phyloP scores from a whole-genome alignment of 139 green algal genomes.

The Tetradesmus obliquus region DNA sequence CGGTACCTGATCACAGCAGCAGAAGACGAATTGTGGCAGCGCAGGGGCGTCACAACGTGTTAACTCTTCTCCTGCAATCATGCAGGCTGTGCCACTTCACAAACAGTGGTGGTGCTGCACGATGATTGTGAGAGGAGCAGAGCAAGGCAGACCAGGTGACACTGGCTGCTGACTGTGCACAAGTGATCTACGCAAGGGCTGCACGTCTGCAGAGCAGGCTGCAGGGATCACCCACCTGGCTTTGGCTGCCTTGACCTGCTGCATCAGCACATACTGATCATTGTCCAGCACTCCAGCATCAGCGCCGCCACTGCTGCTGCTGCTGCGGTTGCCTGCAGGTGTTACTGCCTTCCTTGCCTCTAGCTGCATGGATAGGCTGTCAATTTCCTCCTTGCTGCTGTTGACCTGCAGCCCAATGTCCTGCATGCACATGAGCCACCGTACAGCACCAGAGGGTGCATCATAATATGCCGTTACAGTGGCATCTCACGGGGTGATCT shows the following conservation, averaged over 20 bases:
- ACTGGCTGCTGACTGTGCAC: too few relatives aligned
- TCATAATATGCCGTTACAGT: background rate
- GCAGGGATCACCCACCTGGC: conserved; percentile 31
- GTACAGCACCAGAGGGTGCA: background rate
- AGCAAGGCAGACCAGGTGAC: too few relatives aligned
- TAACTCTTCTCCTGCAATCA: background rate
- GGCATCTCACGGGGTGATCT: too few relatives aligned
- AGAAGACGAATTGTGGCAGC: background rate
- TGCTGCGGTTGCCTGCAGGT: background rate
- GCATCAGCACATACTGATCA: conserved; percentile 63
- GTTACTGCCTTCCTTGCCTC: conserved; percentile 45
- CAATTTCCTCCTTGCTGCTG: conserved; percentile 66
- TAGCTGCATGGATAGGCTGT: conserved; percentile 57
- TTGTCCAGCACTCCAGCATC: conserved; percentile 60
- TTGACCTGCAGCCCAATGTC: conserved; percentile 56
- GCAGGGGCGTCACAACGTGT: background rate
- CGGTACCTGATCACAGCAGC: conserved; percentile 52
- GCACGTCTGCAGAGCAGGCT: background rate
- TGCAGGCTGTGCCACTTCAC: too few relatives aligned
- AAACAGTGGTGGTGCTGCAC: background rate
- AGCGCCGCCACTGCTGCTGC: background rate
- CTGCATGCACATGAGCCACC: conserved; percentile 4
- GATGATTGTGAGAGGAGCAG: background rate
- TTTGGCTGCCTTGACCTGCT: conserved; percentile 69
- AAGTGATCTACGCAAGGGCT: too few relatives aligned